Evolutionary conservation across 345 rosid genomes (phyloP), one percentile per base, ranked within the genome.

Genomic region (Luvunga scandens): DNA sequence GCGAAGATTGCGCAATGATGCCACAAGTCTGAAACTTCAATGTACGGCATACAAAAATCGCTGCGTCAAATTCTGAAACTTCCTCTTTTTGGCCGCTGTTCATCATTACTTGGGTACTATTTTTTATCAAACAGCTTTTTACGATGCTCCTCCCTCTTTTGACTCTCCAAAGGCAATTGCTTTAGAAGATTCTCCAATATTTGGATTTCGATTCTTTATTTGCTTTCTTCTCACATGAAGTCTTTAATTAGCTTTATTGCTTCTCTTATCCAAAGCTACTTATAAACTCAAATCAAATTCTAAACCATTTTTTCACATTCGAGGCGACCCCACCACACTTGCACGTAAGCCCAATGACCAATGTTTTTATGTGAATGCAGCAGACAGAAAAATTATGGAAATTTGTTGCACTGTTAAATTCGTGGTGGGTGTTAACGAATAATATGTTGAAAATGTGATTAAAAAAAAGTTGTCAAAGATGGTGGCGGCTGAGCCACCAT

Each of bases 161-260:
- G 81, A 70, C 79, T 9, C 57, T 74, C 0, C 13, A 24, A 36
- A n/a, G 66, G 61, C 12, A 25, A 18, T 33, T 24, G 67, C 82
- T 84, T 81, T 81, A 53, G 78, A 81, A 84, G 84, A 75, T 78
- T 84, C 78, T 53, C 77, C 18, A 34, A 31, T 27, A 30, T 18
- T 56, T 57, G 76, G 61, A 24, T 19, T 39, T 38, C 9, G 42
- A 38, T 38, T 7, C 28, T 21, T 53, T 48, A 66, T 57, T 48
- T 7, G 57, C 9, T 74, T 12, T 69, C 48, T 68, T 4, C 3
- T 22, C 13, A 8, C 39, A 62, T 72, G 34, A 48, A 71, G 6
- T 34, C 36, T 34, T 34, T 34, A 34, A 34, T 34, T 16, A 7
- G 42, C 42, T 53, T 56, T 1, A 56, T 5, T 22, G 21, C 0